Base-by-base conservation (phyloP, 331 rosid species). In the Rosa hybrid region DNA sequence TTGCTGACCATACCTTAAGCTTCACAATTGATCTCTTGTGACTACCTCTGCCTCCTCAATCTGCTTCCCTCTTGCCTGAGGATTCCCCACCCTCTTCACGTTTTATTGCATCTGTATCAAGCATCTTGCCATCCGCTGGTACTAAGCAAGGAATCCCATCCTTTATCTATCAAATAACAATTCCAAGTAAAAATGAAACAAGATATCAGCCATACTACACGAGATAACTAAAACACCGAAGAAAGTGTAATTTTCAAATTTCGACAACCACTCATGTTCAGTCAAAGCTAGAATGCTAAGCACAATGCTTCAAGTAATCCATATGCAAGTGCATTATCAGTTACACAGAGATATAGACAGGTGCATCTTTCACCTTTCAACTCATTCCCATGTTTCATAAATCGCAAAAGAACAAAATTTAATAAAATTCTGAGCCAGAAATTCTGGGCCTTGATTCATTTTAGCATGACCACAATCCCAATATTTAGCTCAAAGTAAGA, bases 61-160 rank as follows among this genome's bases (percentile, higher is more conserved):
- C 68, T 13, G 62, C 77, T 69, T 87, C 77, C 18, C 70, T 65
- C 73, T 75, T 65, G 23, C 18, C 59, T 23, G 90, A 86, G 42
- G 79, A 82, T 71, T 64, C 77, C 48, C 74, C 75, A 54, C 68
- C 70, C 54, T 56, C 83, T 27, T 87, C 83, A n/a, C 86, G 74
- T 68, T 87, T 89, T 49, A 80, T 39, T 38, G 79, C 89, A 59
- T 91, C 93, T 27, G 71, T 82, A 51, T 92, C 92, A 0, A 86
- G 88, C 78, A 90, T 84, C 90, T 87, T 90, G 27, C 99, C 98
- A 78, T 91, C 97, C 67, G 68, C 86, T 1, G 99, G 99, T 71
- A 89, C 97, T 83, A 95, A 81, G 85, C 93, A 86, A 27, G 99
- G 98, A 49, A 95, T 77, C 81, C 92, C 98, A 84, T 89, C 84